A percentile compares a stretch with the other conserved stretches of the same genome.
These are phyloP conservation scores for Vigna hirtella DNA, from an alignment of 306 rosid species.

Conservation along the genomic window DNA sequence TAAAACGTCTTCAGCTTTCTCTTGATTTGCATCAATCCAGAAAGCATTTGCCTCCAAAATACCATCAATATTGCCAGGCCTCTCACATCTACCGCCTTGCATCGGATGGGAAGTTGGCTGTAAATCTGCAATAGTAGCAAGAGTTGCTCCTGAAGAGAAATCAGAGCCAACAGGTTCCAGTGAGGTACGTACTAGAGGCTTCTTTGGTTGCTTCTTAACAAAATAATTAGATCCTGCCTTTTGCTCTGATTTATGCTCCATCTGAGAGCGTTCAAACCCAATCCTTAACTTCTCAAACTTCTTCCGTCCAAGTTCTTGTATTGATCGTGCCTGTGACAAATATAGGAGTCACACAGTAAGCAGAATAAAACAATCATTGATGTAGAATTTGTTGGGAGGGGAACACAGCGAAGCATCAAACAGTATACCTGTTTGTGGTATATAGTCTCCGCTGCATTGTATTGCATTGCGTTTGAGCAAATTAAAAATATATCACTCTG, in stretches of 20 bases:
- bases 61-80: slow-evolving; percentile 67
- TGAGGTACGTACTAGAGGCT: slow-evolving; percentile 63
- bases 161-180: slow-evolving; percentile 90
- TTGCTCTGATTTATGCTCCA: slow-evolving; percentile 75
- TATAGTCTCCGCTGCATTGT: slow-evolving; percentile 86
- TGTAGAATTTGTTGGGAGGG: background rate
- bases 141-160: slow-evolving; percentile 89
- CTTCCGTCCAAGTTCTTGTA: slow-evolving; percentile 88
- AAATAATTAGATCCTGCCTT: slow-evolving; percentile 63
- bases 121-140: slow-evolving; percentile 71
- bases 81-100: slow-evolving; percentile 68
- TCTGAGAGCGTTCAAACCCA: slow-evolving; percentile 59
- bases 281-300: slow-evolving; percentile 82
- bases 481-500: slow-evolving; percentile 88
- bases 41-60: slow-evolving; percentile 71
- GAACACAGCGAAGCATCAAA: slow-evolving; percentile 20
- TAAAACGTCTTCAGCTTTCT: slow-evolving; percentile 74
- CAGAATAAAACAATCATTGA: slow-evolving; percentile 26
- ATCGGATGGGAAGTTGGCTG: slow-evolving; percentile 60
- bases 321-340: slow-evolving; percentile 80
- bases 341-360: slow-evolving; percentile 27
- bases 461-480: slow-evolving; percentile 95
- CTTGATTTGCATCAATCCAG: slow-evolving; percentile 69
- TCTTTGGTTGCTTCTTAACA: slow-evolving; percentile 73
- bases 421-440: slow-evolving; percentile 89